Evolutionary conservation across 73 alveolate species (phyloP).

Genomic region (Paramecium sexaurelia): DNA sequence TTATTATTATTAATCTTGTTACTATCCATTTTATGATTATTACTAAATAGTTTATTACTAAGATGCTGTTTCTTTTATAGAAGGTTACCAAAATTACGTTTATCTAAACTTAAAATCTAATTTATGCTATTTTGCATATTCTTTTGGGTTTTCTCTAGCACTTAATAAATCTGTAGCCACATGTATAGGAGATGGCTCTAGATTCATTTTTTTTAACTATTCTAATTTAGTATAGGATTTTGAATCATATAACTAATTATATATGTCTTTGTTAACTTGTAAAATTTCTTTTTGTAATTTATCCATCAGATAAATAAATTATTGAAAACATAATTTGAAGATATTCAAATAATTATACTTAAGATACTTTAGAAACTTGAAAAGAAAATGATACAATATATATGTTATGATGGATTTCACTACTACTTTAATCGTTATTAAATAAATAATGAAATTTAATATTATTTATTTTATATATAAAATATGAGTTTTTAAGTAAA

Average conservation of each 20-base stretch:
- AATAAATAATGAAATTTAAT: not conserved
- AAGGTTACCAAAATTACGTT: constrained; percentile 8
- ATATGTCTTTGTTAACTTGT: not conserved
- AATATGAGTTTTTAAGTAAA: constrained; percentile 67
- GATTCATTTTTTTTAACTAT: not conserved
- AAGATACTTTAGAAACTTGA: too few relatives aligned
- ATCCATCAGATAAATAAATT: not conserved
- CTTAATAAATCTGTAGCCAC: not conserved
- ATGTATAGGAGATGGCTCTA: not conserved
- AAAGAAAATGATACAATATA: too few relatives aligned
- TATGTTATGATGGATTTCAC: too few relatives aligned
- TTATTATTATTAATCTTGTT: not conserved
- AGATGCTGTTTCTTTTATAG: not conserved
- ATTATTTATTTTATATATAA: not conserved
- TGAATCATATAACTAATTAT: not conserved
- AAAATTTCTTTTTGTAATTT: not conserved
- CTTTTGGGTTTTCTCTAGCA: constrained; percentile 13
- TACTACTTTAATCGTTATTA: too few relatives aligned
- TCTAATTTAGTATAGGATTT: not conserved
- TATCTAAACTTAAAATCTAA: not conserved
- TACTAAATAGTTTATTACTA: not conserved
- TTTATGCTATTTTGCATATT: not conserved
- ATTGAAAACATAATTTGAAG: not conserved
- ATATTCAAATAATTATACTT: too few relatives aligned
- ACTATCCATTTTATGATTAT: not conserved